These are phyloP conservation scores for Starmerella kuoi DNA, from an alignment of 805 yeast species.

Conservation along the genomic window DNA sequence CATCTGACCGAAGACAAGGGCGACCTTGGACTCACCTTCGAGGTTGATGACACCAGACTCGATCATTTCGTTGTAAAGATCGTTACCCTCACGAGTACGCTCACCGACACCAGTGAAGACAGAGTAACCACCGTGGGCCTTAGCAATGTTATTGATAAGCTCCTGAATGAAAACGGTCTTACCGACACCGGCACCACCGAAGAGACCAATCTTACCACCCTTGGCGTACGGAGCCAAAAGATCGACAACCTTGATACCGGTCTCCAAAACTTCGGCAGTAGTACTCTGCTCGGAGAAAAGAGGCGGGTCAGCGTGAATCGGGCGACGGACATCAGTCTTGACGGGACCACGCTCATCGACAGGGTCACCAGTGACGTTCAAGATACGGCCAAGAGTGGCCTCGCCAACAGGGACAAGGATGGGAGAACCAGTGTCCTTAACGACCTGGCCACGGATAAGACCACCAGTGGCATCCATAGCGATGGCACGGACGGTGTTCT, in stretches of 20 bases:
- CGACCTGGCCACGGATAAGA: conserved; percentile 92
- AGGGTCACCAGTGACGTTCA: conserved; percentile 97
- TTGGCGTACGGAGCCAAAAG: conserved; percentile 98
- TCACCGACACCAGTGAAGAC: conserved; percentile 99
- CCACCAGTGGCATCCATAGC: conserved; percentile 99
- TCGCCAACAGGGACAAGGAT: conserved; percentile 98
- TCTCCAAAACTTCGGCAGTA: conserved; percentile 93
- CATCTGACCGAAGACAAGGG: conserved; percentile 99
- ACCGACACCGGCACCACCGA: conserved; percentile 99
- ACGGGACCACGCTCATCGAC: conserved; percentile 99
- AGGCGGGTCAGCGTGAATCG: conserved; percentile 99
- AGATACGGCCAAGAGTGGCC: conserved; percentile 96
- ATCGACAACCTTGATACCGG: conserved; percentile 99
- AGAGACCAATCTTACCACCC: conserved; percentile 99
- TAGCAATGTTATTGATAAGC: conserved; percentile 98
- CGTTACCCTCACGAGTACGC: conserved; percentile 99
- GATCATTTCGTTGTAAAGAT: conserved; percentile 99
- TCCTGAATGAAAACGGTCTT: conserved; percentile 99
- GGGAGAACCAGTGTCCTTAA: conserved; percentile 93
- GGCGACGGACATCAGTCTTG: conserved; percentile 81
- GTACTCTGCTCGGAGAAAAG: conserved; percentile 93
- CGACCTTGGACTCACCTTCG: conserved; percentile 99
- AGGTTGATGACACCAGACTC: conserved; percentile 99
- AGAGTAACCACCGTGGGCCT: conserved; percentile 99
- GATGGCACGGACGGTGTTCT: conserved; percentile 99